Conservation (phyloP, 2,329 filamentous ascomycete genomes). For the Venturiaceae sp. region DNA sequence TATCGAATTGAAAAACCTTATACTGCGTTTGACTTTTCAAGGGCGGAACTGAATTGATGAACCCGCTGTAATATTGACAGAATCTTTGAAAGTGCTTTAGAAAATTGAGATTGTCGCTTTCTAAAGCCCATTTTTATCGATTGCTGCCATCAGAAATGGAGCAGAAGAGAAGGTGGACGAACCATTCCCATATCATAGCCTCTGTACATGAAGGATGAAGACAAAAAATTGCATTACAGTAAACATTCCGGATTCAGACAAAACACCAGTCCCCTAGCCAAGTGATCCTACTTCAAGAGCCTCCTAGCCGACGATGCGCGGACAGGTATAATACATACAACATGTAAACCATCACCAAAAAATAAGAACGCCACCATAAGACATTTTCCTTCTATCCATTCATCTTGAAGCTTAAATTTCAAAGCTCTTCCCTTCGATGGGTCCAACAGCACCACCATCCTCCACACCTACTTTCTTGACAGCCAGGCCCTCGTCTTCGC, state of each 20-base stretch:
- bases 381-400: background rate
- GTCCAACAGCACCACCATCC: slow-evolving; percentile 3
- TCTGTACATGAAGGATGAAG: too few relatives aligned
- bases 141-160: too few relatives aligned
- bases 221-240: background rate
- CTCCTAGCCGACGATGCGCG: background rate
- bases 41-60: too few relatives aligned
- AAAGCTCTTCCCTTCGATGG: slow-evolving; percentile 5
- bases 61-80: too few relatives aligned
- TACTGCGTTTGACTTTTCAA: too few relatives aligned
- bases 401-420: background rate
- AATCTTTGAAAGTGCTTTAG: too few relatives aligned
- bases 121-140: too few relatives aligned
- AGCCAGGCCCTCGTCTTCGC: slow-evolving; percentile 7
- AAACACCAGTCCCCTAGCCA: background rate
- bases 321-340: background rate
- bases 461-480: slow-evolving; percentile 8
- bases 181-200: too few relatives aligned
- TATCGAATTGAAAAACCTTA: too few relatives aligned
- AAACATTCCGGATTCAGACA: background rate
- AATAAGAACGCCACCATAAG: background rate
- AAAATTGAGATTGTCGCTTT: too few relatives aligned
- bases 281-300: background rate
- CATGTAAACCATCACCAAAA: background rate
- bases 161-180: too few relatives aligned